Percentiles rank a stretch among this genome's conserved stretches.
phyloP scores from a whole-genome alignment of 805 yeast genomes.

The Kuraishia hungarica region DNA sequence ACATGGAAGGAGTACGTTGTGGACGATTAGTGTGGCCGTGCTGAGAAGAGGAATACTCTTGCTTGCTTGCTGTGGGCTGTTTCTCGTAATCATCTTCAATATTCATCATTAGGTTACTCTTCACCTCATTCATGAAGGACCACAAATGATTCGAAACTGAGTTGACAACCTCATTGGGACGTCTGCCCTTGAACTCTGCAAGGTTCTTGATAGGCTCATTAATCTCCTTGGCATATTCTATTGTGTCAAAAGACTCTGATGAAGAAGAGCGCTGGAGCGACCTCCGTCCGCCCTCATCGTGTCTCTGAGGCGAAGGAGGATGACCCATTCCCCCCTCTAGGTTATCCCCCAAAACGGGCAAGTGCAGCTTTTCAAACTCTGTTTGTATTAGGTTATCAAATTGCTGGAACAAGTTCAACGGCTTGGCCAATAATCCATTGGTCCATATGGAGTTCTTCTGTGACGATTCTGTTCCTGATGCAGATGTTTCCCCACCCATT shows the following conservation, averaged over 20 bases:
- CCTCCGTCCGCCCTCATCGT: not conserved
- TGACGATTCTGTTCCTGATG: not conserved
- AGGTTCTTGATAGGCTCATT: slow-evolving; percentile 15
- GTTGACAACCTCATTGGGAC: slow-evolving; percentile 22
- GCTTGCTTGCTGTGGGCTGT: not conserved
- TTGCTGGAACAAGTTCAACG: slow-evolving; percentile 55
- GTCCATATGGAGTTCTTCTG: not conserved
- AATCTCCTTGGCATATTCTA: slow-evolving; percentile 12
- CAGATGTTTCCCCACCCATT: not conserved
- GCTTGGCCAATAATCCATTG: slow-evolving; percentile 31
- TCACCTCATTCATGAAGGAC: slow-evolving; percentile 44
- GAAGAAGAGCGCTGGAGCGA: slow-evolving; percentile 6
- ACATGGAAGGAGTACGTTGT: slow-evolving; percentile 19
- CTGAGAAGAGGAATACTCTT: not conserved
- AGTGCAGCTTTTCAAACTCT: slow-evolving; percentile 50
- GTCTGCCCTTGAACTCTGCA: slow-evolving; percentile 9
- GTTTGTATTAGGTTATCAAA: slow-evolving; percentile 58
- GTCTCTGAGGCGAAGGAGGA: not conserved
- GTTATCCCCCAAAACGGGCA: slow-evolving; percentile 20
- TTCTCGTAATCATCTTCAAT: slow-evolving; percentile 9
- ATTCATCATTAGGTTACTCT: slow-evolving; percentile 17
- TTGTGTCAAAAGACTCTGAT: slow-evolving; percentile 10
- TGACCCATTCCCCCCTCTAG: slow-evolving; percentile 5
- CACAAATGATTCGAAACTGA: slow-evolving; percentile 34
- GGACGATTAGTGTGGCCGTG: not conserved